Conservation (phyloP, 257 asterid species). For the Plectranthus barbatus region DNA sequence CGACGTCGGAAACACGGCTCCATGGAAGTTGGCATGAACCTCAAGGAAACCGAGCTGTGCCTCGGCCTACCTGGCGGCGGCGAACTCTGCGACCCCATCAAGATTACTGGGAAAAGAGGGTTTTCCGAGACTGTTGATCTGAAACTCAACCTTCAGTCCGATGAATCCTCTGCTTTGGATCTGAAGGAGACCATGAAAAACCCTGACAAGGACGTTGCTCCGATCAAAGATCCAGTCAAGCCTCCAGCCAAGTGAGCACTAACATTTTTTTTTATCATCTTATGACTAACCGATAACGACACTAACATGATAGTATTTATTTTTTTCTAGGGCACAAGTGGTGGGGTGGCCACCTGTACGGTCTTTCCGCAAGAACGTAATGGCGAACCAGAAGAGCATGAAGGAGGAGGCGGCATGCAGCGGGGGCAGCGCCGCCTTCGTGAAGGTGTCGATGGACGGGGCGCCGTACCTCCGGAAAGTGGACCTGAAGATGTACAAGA, state of each 20-base stretch:
- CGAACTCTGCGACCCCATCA: constrained; percentile 13
- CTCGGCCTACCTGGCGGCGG: constrained; percentile 49
- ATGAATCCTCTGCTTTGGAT: constrained; percentile 23
- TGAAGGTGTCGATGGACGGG: constrained; percentile 54
- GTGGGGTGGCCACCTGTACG: constrained; percentile 97
- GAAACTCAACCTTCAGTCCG: constrained; percentile 43
- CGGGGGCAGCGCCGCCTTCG: constrained; percentile 25
- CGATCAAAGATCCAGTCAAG: constrained; percentile 38
- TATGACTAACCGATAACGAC: too few relatives aligned
- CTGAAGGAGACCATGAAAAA: constrained; percentile 22
- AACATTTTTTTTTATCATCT: background rate
- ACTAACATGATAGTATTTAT: background rate
- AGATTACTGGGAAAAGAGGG: constrained; percentile 41
- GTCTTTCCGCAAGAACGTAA: constrained; percentile 66
- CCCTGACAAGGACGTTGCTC: constrained; percentile 10
- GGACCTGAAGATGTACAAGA: constrained; percentile 35
- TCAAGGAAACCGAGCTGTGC: constrained; percentile 47
- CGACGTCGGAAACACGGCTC: background rate
- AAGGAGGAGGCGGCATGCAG: constrained; percentile 25
- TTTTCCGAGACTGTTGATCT: constrained; percentile 59
- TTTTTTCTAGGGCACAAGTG: constrained; percentile 66
- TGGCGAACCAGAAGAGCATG: constrained; percentile 32
- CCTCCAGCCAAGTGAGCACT: constrained; percentile 46
- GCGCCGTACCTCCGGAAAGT: constrained; percentile 49
- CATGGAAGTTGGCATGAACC: constrained; percentile 31